Base-by-base conservation (phyloP, 495 filamentous ascomycete species). In the Neurospora terricola region DNA sequence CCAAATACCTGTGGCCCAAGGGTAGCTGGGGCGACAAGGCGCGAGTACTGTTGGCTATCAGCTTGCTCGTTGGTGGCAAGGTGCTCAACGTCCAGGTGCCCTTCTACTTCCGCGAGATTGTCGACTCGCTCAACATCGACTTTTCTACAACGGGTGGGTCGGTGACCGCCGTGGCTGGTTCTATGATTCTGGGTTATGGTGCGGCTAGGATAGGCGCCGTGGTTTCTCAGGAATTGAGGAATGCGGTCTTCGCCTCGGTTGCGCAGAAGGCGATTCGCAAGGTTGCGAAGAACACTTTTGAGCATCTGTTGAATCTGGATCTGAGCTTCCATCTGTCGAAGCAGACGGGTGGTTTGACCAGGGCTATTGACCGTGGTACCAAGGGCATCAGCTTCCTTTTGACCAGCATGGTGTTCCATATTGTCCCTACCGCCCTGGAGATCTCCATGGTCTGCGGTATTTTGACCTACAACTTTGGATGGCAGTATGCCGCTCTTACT, bases 351-450 rank as follows among this genome's bases (percentile, higher is more conserved):
- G 96, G 96, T 8, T 80, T 99, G 69, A 98, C 94, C 16, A 87
- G 96, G 75, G 96, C 96, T 45, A 97, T 99, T 76, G 96, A 99
- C 78, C 90, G 96, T 73, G 96, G 96, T 75, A 98, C 96, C 3
- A 98, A 98, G 81, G 96, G 96, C 37, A 99, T 99, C 78, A 97
- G 94, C 81, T 99, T 98, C 79, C 81, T 98, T 72, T 86, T 98
- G 72, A 97, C 93, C 10, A 97, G 94, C 45, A 98, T 99, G 96
- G 94, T 99, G 42, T 98, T 99, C 78, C 96, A 98, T 78, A 92
- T 99, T 54, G 87, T 98, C 18, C 96, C 96, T 0, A 98, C 96
- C 0, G 93, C 94, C 0, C 81, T 99, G 70, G 96, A 99, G 81
- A 98, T 99, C 70, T 88, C 89, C 62, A 92, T 99, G 84, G 96